Percentiles rank a stretch among this genome's conserved stretches.
phyloP scores from a whole-genome alignment of 106 monocot species.

The Hemerocallis citrina region DNA sequence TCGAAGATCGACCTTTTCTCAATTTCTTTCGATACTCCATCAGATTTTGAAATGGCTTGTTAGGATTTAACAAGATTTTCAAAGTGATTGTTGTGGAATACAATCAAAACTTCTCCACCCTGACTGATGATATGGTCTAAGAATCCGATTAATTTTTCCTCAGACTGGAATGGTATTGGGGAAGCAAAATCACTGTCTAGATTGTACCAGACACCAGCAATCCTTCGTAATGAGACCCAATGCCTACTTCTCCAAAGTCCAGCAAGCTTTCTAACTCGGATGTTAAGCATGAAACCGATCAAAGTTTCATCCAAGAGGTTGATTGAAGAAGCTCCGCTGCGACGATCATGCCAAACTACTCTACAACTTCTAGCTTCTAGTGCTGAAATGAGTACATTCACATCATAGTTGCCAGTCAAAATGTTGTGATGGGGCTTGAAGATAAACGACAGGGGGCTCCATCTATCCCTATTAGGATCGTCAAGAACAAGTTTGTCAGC shows the following conservation, averaged over 20 bases:
- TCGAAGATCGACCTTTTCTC: background rate
- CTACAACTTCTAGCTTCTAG: slow-evolving; percentile 44
- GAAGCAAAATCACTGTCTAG: slow-evolving; percentile 73
- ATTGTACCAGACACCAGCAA: slow-evolving; percentile 76
- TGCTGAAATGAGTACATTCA: slow-evolving; percentile 86
- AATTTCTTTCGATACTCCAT: background rate
- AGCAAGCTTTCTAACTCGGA: slow-evolving; percentile 34
- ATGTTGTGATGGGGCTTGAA: slow-evolving; percentile 80
- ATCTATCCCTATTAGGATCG: slow-evolving; percentile 41
- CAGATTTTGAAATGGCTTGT: too few relatives aligned
- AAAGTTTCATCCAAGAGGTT: slow-evolving; percentile 30
- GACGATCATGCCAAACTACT: slow-evolving; percentile 86
- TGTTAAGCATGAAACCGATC: slow-evolving; percentile 75
- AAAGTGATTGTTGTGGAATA: slow-evolving; percentile 22
- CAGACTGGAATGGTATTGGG: slow-evolving; percentile 32
- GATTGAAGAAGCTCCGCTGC: slow-evolving; percentile 53
- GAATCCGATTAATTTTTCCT: slow-evolving; percentile 32
- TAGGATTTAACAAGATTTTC: too few relatives aligned
- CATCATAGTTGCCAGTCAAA: slow-evolving; percentile 90
- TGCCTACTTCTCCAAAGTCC: slow-evolving; percentile 84
- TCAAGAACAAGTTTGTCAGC: slow-evolving; percentile 51
- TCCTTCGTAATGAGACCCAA: slow-evolving; percentile 60
- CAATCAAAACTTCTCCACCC: slow-evolving; percentile 57
- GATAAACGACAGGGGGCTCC: slow-evolving; percentile 61
- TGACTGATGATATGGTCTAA: slow-evolving; percentile 37